Conservation (phyloP, 768 basidiomycete species). For the Tylopilus vinaceipallidus region DNA sequence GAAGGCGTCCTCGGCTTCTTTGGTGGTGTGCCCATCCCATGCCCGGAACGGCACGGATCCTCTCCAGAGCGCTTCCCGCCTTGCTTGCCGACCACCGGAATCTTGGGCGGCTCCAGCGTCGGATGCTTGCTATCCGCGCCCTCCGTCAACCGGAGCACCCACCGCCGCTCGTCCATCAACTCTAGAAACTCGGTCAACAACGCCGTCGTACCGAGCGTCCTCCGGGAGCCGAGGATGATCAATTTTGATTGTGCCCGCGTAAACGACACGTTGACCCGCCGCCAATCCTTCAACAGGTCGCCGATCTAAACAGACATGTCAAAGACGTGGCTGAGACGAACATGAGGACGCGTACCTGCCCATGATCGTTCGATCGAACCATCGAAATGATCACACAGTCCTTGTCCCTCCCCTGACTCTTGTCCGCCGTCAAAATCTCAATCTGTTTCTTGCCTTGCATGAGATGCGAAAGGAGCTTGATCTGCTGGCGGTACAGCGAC, state of each 20-base stretch:
- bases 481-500: constrained; percentile 92
- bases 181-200: constrained; percentile 74
- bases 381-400: constrained; percentile 92
- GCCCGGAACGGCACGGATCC: neutral
- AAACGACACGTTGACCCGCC: constrained; percentile 94
- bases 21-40: too few relatives aligned
- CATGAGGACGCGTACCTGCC: constrained; percentile 57
- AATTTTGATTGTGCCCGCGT: constrained; percentile 91
- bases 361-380: constrained; percentile 81
- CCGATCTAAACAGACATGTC: constrained; percentile 61
- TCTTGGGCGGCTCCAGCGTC: constrained; percentile 21
- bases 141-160: constrained; percentile 63
- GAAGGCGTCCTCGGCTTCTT: too few relatives aligned
- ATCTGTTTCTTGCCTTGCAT: constrained; percentile 55
- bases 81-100: constrained; percentile 10
- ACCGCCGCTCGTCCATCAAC: constrained; percentile 67
- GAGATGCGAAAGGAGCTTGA: constrained; percentile 78
- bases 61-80: constrained; percentile 14
- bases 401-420: constrained; percentile 93
- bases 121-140: constrained; percentile 56
- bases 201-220: constrained; percentile 61
- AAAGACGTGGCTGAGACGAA: too few relatives aligned
- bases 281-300: constrained; percentile 93
- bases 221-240: constrained; percentile 84
- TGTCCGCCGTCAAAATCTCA: constrained; percentile 90